These are phyloP conservation scores for Geotrichum klebahnii DNA, from an alignment of 1,139 yeast species.

Conservation along the genomic window DNA sequence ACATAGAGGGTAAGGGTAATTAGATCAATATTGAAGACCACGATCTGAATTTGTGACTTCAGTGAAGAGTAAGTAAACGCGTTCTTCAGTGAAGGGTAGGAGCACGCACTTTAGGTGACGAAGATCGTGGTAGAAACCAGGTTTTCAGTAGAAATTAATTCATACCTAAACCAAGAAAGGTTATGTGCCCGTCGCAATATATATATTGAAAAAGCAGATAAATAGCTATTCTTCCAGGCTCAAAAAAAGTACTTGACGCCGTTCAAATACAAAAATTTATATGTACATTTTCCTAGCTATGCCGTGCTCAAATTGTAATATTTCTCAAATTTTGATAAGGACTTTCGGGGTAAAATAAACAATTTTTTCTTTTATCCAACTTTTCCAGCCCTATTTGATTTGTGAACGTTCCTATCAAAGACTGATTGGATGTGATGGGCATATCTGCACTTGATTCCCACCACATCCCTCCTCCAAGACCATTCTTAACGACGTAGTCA, in stretches of 20 bases:
- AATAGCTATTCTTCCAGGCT: too few relatives aligned
- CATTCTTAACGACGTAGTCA: conserved; percentile 46
- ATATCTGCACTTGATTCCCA: conserved; percentile 88
- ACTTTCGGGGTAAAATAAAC: conserved; percentile 20
- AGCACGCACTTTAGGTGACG: conserved; percentile 19
- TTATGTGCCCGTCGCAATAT: too few relatives aligned
- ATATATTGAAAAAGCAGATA: too few relatives aligned
- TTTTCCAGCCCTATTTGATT: conserved; percentile 24
- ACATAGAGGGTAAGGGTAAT: conserved; percentile 15
- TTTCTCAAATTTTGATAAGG: conserved; percentile 16
- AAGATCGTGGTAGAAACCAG: too few relatives aligned
- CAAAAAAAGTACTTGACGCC: too few relatives aligned
- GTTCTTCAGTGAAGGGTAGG: conserved; percentile 20
- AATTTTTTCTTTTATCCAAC: conserved; percentile 24
- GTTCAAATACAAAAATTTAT: too few relatives aligned
- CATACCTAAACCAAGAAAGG: too few relatives aligned
- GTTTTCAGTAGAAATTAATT: too few relatives aligned
- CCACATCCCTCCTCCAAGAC: conserved; percentile 84
- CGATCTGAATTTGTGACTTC: too few relatives aligned
- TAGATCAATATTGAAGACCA: neutral
- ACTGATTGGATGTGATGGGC: conserved; percentile 29
- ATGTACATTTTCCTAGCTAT: too few relatives aligned
- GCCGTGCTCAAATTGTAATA: too few relatives aligned
- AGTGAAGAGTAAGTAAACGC: conserved; percentile 20
- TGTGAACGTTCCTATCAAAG: conserved; percentile 33